These are phyloP conservation scores for Eimeria brunetti DNA, from an alignment of 169 alveolate genomes.

Conservation along the genomic window DNA sequence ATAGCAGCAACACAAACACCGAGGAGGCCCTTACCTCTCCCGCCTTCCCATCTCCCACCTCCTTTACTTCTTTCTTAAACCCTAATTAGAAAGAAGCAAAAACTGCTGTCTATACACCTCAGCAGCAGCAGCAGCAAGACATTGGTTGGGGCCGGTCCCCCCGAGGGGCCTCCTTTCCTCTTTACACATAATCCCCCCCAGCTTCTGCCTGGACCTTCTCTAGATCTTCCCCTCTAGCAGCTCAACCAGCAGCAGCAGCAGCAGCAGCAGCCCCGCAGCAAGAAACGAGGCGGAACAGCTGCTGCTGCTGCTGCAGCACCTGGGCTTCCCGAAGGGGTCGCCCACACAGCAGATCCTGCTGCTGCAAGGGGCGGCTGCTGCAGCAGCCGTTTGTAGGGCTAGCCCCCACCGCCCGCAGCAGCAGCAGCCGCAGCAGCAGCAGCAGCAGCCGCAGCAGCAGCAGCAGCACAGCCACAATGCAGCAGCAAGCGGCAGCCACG, in stretches of 20 bases:
- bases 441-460: neutral
- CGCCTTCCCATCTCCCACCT: too few species aligned
- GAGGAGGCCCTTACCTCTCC: too few species aligned
- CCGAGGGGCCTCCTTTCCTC: neutral
- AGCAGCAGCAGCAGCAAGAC: neutral
- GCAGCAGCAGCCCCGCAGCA: too few species aligned
- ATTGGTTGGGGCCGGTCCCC: neutral
- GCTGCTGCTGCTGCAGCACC: neutral
- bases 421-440: constrained; percentile 16
- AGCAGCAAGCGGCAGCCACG: constrained; percentile 14
- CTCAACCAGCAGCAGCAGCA: neutral
- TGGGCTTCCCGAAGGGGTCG: neutral
- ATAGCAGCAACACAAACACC: too few species aligned
- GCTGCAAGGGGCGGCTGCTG: neutral
- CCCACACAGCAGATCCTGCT: neutral
- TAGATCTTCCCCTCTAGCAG: neutral
- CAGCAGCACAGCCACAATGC: neutral
- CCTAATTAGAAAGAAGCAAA: neutral
- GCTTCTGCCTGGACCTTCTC: neutral
- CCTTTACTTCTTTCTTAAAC: neutral
- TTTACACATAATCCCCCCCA: too few species aligned
- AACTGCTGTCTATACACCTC: neutral
- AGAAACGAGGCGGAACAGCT: too few species aligned
- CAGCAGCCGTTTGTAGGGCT: neutral
- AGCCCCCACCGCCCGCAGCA: neutral